Base-by-base conservation (phyloP, 2,329 filamentous ascomycete genomes). In the Chrysosporium keratinophilum region DNA sequence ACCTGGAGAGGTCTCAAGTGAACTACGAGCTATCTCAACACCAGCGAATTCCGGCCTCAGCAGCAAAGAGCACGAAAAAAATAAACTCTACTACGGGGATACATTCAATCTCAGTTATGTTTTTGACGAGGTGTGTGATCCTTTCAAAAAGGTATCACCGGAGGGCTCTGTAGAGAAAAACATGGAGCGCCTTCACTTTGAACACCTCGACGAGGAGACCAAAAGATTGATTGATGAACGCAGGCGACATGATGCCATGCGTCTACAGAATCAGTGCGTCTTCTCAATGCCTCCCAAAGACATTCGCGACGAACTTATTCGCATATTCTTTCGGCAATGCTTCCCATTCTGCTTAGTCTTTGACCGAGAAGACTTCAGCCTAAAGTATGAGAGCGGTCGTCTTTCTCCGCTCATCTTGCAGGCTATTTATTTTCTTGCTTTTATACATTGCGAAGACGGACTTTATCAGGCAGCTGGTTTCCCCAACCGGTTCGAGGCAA, bases 91-190 rank as follows among this genome's bases (percentile, higher is more conserved):
- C 33, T 63, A 48, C 28, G 61, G 56, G 3, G 62, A 64, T 28
- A 56, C 56, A n/a, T 61, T 57, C 12, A 63, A 63, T 50, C 47
- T 63, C 11, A 60, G 61, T 35, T 64, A 64, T 43, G 23, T 64
- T 33, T 54, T 64, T 35, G 56, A 56, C 43, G 56, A 63, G 45
- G 60, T 64, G 49, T 59, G 61, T 28, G 56, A 62, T 49, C 62
- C 62, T 3, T 63, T 62, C 19, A 47, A 53, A 9, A 49, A 49
- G 23, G 33, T 54, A 14, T 34, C 54, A 20, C 58, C 57, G 47
- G 40, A 39, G 6, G 39, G 49, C 15, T 50, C 59, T 5, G 44
- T 33, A 10, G 37, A 52, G 19, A 37, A 43, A 35, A 52, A 58
- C 40, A 47, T 60, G 37, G 58, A 62, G 23, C 54, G 56, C 35